Evolutionary conservation across 2,329 filamentous ascomycete species (phyloP).

Genomic region (Falciphora oryzae): DNA sequence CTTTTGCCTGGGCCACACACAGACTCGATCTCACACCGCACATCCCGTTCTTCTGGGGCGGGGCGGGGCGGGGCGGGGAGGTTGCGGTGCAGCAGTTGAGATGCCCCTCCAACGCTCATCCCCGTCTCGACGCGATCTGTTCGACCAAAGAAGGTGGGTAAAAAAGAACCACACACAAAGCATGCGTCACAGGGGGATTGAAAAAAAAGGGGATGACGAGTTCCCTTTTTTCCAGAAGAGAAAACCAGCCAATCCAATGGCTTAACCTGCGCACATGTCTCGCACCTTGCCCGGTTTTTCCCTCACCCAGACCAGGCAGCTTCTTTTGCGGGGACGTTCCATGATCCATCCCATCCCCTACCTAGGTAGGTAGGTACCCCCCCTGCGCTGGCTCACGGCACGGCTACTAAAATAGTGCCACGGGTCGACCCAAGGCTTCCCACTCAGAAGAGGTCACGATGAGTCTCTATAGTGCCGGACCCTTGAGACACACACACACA

Average conservation of each 20-base stretch:
- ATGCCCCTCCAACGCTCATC: too few species aligned
- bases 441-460: not conserved
- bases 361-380: not conserved
- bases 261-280: not conserved
- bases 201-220: too few species aligned
- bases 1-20: too few species aligned
- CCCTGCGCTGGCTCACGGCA: not conserved
- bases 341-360: too few species aligned
- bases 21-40: too few species aligned
- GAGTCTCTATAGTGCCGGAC: not conserved
- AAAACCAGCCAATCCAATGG: not conserved
- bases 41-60: too few species aligned
- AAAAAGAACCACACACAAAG: too few species aligned
- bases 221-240: not conserved
- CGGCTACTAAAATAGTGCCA: not conserved
- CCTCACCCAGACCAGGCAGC: not conserved
- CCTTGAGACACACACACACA: too few species aligned
- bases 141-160: not conserved
- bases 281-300: not conserved
- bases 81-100: too few species aligned
- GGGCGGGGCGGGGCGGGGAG: too few species aligned
- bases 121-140: too few species aligned
- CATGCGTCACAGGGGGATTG: too few species aligned
- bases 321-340: not conserved
- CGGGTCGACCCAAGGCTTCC: not conserved